Conservation (phyloP, 78 protist genomes). For the Paratrimastix pyriformis region DNA sequence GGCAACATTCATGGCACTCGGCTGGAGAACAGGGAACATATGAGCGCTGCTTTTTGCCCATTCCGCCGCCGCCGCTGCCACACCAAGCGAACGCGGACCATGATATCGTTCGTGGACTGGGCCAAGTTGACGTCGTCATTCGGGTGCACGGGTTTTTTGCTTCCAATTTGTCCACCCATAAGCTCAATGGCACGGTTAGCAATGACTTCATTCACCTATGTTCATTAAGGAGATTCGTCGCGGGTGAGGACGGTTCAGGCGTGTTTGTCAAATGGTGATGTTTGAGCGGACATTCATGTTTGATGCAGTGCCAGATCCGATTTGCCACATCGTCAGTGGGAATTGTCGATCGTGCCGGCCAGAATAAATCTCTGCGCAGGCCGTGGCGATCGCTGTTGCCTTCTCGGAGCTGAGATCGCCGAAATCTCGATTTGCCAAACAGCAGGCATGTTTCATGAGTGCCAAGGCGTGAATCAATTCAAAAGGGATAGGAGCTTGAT, state of each 20-base stretch:
- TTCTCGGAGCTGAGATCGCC: neutral
- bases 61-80: neutral
- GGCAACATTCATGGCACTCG: slow-evolving; percentile 89
- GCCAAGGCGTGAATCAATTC: neutral
- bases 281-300: slow-evolving; percentile 89
- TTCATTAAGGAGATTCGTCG: neutral
- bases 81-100: neutral
- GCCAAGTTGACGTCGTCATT: slow-evolving; percentile 87
- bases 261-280: neutral
- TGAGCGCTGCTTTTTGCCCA: slow-evolving; percentile 11
- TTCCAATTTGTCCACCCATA: slow-evolving; percentile 66
- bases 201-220: slow-evolving; percentile 53
- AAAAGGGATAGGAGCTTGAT: neutral
- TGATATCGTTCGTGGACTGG: slow-evolving; percentile 82
- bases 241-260: neutral
- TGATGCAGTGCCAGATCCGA: slow-evolving; percentile 87
- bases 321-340: slow-evolving; percentile 82
- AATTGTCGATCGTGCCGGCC: slow-evolving; percentile 76
- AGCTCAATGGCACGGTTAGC: slow-evolving; percentile 70
- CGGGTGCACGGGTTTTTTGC: slow-evolving; percentile 79
- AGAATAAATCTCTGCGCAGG: slow-evolving; percentile 1
- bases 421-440: neutral
- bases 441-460: neutral
- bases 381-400: slow-evolving; percentile 7
- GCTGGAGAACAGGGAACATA: too few relatives aligned